phyloP scores from a whole-genome alignment of 2,329 filamentous ascomycete genomes.

The Pestalotiopsis sp. region DNA sequence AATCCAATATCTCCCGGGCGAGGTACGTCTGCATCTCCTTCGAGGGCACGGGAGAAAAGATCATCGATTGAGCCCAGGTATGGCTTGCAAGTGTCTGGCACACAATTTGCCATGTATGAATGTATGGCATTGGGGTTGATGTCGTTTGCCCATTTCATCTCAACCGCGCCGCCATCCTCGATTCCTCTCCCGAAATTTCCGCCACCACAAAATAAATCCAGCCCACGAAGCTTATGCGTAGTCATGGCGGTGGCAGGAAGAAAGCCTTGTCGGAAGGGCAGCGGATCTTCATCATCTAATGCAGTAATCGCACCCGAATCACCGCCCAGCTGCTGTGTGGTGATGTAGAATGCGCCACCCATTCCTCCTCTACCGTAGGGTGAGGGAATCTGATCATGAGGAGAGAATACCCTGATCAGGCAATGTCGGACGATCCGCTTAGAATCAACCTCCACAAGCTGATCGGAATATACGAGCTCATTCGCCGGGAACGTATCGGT shows the following conservation, averaged over 20 bases:
- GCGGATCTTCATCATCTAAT: slow-evolving; percentile 27
- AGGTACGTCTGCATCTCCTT: slow-evolving; percentile 55
- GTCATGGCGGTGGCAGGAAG: slow-evolving; percentile 39
- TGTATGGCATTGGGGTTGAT: slow-evolving; percentile 66
- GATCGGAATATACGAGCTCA: slow-evolving; percentile 42
- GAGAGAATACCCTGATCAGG: slow-evolving; percentile 57
- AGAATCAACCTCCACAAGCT: slow-evolving; percentile 34
- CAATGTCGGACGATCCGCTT: slow-evolving; percentile 58
- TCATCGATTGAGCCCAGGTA: slow-evolving; percentile 77
- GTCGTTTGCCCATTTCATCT: slow-evolving; percentile 72
- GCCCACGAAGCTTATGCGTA: slow-evolving; percentile 52
- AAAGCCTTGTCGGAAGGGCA: slow-evolving; percentile 56
- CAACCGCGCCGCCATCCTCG: slow-evolving; percentile 69
- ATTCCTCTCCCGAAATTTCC: slow-evolving; percentile 78
- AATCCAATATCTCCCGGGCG: slow-evolving; percentile 67
- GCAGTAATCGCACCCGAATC: slow-evolving; percentile 24
- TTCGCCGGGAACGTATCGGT: slow-evolving; percentile 48
- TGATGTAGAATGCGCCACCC: slow-evolving; percentile 69
- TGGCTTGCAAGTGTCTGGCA: slow-evolving; percentile 45
- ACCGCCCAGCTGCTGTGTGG: slow-evolving; percentile 23
- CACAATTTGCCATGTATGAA: slow-evolving; percentile 71
- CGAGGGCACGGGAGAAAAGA: slow-evolving; percentile 58
- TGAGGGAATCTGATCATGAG: slow-evolving; percentile 49
- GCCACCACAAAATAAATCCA: slow-evolving; percentile 79
- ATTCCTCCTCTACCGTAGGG: slow-evolving; percentile 70